phyloP scores from a whole-genome alignment of 768 basidiomycete species.

The Lactarius deliciosus region DNA sequence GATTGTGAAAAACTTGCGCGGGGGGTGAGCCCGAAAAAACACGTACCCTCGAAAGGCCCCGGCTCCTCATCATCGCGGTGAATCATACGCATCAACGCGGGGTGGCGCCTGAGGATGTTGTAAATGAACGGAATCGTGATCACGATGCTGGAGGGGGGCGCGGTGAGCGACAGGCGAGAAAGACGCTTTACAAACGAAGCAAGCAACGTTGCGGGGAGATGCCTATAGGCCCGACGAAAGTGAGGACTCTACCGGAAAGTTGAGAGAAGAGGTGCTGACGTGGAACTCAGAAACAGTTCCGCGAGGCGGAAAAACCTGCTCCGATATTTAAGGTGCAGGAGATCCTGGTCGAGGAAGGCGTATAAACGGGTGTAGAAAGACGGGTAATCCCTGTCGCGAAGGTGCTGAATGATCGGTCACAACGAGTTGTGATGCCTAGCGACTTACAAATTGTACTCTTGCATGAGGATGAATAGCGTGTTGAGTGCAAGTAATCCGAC shows the following conservation, averaged over 20 bases:
- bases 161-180: slow-evolving; percentile 75
- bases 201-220: slow-evolving; percentile 85
- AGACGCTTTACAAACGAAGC: slow-evolving; percentile 95
- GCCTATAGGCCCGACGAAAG: slow-evolving; percentile 44
- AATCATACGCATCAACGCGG: slow-evolving; percentile 89
- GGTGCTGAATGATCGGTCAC: slow-evolving; percentile 1
- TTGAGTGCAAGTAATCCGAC: slow-evolving; percentile 89
- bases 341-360: slow-evolving; percentile 79
- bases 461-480: slow-evolving; percentile 86
- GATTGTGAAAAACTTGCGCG: not conserved
- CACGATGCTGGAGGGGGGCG: slow-evolving; percentile 88
- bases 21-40: not conserved
- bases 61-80: slow-evolving; percentile 56
- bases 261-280: slow-evolving; percentile 45
- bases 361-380: slow-evolving; percentile 93
- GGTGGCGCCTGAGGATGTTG: slow-evolving; percentile 90
- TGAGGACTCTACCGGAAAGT: slow-evolving; percentile 34
- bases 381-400: slow-evolving; percentile 77
- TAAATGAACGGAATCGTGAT: slow-evolving; percentile 93
- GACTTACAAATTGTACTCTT: slow-evolving; percentile 87
- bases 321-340: slow-evolving; percentile 89
- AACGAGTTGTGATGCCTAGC: not conserved
- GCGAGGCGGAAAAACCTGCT: slow-evolving; percentile 93
- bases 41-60: slow-evolving; percentile 25
- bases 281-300: slow-evolving; percentile 88